Evolutionary conservation across 1,284 basidiomycete genomes (phyloP), one percentile per base, ranked within the genome.

Genomic region (Puccinia polysora): DNA sequence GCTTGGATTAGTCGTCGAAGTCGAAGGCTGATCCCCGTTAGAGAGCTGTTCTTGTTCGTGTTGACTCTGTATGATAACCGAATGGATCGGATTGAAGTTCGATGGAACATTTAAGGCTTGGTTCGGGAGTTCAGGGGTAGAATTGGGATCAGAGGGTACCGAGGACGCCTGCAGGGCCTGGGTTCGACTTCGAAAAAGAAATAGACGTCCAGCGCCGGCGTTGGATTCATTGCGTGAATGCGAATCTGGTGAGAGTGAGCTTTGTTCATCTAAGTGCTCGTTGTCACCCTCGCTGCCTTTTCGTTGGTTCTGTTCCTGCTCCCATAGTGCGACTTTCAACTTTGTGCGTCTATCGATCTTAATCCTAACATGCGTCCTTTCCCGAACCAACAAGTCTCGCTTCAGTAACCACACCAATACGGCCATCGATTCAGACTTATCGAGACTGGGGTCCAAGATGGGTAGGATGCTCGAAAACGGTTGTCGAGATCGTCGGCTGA

Each of bases 381-480:
- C 59, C 34, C 69, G 43, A 25, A 49, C 38, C 12, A 72, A 34
- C 25, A 72, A 53, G 52, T 64, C 60, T 14, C 53, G 69, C 50
- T 55, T 64, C 18, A 72, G 49, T 30, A 72, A 38, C 69, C 69
- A 72, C 15, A 72, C 52, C 12, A 72, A 25, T 1, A 72, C 59
- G 5, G 47, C 50, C 59, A 72, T 72, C 18, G 69, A 56, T 59
- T 72, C 49, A 30, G 49, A 52, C 28, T 64, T 55, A 28, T 72
- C 69, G 7, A 72, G 25, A 32, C 28, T 43, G n/a, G 59, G 69
- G 20, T 63, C 32, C 18, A 72, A 40, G 8, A 23, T 18, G 4
- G 69, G 69, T 18, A 72, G 55, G 52, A 72, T 72, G 12, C 18
- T 63, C 23, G 60, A 55, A 30, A 72, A 63, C 4, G 69, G 69